Conservation (phyloP, 176 grass and related monocot species). For the Musa acuminata region DNA sequence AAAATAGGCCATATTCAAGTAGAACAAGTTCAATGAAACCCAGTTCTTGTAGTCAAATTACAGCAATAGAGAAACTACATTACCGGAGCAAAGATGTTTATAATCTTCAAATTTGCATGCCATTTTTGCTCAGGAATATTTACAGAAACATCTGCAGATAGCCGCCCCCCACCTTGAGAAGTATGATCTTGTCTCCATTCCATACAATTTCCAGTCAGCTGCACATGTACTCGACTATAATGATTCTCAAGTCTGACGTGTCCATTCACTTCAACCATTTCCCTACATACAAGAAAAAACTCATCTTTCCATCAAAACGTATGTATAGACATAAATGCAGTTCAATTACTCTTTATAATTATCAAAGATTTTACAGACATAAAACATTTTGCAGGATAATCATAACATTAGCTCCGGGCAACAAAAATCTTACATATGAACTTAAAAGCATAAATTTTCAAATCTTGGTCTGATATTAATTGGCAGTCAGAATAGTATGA, state of each 20-base stretch:
- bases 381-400: background rate
- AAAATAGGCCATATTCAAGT: background rate
- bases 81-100: constrained; percentile 88
- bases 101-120: constrained; percentile 84
- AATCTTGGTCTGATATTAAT: no score
- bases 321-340: background rate
- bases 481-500: no score
- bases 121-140: constrained; percentile 85
- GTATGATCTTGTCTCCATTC: constrained; percentile 83
- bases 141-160: constrained; percentile 92
- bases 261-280: constrained; percentile 78
- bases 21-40: background rate
- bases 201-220: constrained; percentile 74
- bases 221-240: constrained; percentile 70
- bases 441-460: no score
- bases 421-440: background rate
- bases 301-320: constrained; percentile 12
- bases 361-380: background rate
- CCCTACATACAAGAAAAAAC: constrained; percentile 36
- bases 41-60: constrained; percentile 5
- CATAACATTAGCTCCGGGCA: background rate
- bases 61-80: constrained; percentile 22
- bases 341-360: no score
- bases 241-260: constrained; percentile 62
- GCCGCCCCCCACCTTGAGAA: constrained; percentile 83